Conservation (phyloP, 2,329 filamentous ascomycete genomes). For the Gaeumannomyces tritici region DNA sequence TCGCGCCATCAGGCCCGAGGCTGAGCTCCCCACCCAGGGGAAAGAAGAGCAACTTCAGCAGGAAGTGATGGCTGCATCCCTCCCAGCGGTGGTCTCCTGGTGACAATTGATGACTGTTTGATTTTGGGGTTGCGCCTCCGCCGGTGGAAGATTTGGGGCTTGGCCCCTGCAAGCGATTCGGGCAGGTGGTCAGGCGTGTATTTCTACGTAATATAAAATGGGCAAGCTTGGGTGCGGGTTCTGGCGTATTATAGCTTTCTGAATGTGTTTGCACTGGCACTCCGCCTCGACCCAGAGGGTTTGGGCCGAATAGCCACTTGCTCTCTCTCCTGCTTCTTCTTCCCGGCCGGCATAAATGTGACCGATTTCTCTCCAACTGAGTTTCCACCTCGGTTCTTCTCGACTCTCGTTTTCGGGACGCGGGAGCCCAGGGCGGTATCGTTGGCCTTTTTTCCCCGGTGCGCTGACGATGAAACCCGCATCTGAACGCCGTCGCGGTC, state of each 20-base stretch:
- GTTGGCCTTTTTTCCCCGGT: constrained; percentile 44
- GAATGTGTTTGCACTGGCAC: constrained; percentile 69
- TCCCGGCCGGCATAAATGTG: constrained; percentile 59
- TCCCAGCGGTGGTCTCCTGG: background rate
- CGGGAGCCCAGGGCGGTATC: constrained; percentile 50
- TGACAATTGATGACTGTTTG: background rate
- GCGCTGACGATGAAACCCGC: constrained; percentile 61
- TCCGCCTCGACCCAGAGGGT: constrained; percentile 43
- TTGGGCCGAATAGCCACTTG: constrained; percentile 23
- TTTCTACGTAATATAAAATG: background rate
- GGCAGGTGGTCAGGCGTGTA: background rate
- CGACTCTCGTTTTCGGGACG: constrained; percentile 36
- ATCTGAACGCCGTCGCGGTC: constrained; percentile 39
- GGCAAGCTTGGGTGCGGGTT: background rate
- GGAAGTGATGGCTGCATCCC: constrained; percentile 16
- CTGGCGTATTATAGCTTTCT: constrained; percentile 43
- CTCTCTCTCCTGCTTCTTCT: constrained; percentile 36
- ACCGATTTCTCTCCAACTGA: constrained; percentile 56
- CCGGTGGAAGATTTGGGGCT: background rate
- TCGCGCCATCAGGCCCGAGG: constrained; percentile 15
- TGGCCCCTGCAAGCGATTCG: background rate
- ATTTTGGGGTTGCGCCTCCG: background rate
- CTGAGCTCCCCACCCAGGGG: constrained; percentile 11
- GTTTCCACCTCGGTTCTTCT: constrained; percentile 34
- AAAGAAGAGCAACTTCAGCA: constrained; percentile 24